Base-by-base conservation (phyloP, 2,329 filamentous ascomycete species). In the Talaromyces verruculosus region DNA sequence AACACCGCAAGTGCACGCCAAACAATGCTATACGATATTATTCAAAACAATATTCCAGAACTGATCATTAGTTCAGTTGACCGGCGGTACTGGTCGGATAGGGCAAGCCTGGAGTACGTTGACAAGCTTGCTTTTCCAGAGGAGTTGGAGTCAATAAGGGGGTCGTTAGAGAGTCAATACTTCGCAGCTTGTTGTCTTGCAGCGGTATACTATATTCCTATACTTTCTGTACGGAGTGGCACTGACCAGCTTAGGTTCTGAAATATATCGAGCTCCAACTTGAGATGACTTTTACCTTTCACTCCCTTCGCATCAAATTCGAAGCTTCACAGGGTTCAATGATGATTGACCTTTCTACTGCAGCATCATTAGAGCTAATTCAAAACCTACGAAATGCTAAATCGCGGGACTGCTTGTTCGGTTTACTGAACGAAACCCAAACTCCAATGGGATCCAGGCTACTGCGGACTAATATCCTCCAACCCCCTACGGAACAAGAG, bases 341-440 rank as follows among this genome's bases (percentile, higher is more conserved):
- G 93, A 92, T 96, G 86, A 96, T 98, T 71, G 94, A 97, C 72
- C 84, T 95, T 2, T 90, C 92, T 0, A 96, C 93, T 0, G 92
- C 97, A 33, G 85, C 89, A 43, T 92, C 92, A 0, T 82, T 99
- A 2, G 95, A 99, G 75, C 84, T 99, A 5, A 90, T 98, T 30
- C 92, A 97, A 72, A 99, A 97, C 70, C 74, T 93, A 0, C 88
- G 91, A 13, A 88, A 90, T 70, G 73, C 88, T 0, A 93, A 90
- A 70, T 96, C 93, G 0, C 91, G 88, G 68, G 87, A 94, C 45
- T 94, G 90, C 69, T 81, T 99, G 0, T 94, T 93, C 68, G 93
- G 93, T 0, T 77, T 98, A 0, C 79, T 99, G 55, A 96, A 98
- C 71, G 85, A 92, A 69, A 97, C 93, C 0, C 75, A 87, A 22